Base-by-base conservation (phyloP, 345 rosid genomes). In the Syzygium grande region DNA sequence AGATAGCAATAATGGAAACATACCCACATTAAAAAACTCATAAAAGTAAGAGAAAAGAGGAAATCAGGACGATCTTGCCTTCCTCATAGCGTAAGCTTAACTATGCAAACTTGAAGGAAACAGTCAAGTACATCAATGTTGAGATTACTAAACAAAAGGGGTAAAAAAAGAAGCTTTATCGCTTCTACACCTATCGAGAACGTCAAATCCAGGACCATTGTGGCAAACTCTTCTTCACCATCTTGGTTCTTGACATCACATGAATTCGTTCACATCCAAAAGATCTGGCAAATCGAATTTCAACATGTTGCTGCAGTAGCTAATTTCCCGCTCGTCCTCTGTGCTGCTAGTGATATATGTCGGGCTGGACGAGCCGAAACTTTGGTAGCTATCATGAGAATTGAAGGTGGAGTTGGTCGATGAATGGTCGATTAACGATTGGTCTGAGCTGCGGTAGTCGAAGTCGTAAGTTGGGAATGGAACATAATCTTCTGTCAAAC, bases 261-360 rank as follows among this genome's bases (percentile, higher is more conserved):
- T 91, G 92, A 94, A 92, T 65, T 87, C 93, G 90, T 91, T 91
- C 3, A 89, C 96, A 86, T 94, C 94, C 89, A 94, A 91, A 65
- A 93, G 89, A 59, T 94, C 95, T 3, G 94, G 90, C 87, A 95
- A 88, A 89, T 94, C 96, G 86, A 95, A 94, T 92, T 92, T 93
- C 86, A 93, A 88, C 85, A 78, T 73, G 84, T 91, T 87, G 91
- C 98, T 95, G 90, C 96, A 93, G 78, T 93, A 92, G 90, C 97
- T 97, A 15, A 85, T 85, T 84, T 95, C 99, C 88, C 92, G 92
- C 88, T 95, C 99, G 61, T 96, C 99, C 88, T 95, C 97, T 53
- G 93, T 92, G 88, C 93, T 89, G 92, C 93, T 86, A 84, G 94
- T 93, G 89, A 93, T 87, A 63, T 92, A 92, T 29, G 94, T 90